A percentile compares a stretch with the other conserved stretches of the same genome.
phyloP scores from a whole-genome alignment of 768 basidiomycete genomes.

The Panellus pusillus region DNA sequence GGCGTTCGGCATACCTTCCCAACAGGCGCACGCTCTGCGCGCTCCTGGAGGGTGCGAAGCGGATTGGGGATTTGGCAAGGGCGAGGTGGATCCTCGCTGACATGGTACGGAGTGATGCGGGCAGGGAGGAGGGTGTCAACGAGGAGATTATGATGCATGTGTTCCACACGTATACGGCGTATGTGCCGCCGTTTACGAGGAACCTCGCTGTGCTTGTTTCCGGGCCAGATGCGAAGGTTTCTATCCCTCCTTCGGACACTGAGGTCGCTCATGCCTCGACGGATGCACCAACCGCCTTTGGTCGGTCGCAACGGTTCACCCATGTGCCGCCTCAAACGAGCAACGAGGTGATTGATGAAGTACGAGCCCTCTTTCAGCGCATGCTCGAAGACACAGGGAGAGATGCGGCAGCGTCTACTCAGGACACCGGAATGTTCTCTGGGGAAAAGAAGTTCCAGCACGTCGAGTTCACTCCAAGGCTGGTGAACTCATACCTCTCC shows the following conservation, averaged over 20 bases:
- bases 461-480: slow-evolving; percentile 57
- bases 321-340: slow-evolving; percentile 72
- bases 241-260: neutral
- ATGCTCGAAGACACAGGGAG: slow-evolving; percentile 48
- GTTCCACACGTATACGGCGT: slow-evolving; percentile 86
- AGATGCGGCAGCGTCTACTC: neutral
- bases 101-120: slow-evolving; percentile 51
- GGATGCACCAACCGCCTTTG: neutral
- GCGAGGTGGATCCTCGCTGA: slow-evolving; percentile 92
- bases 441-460: slow-evolving; percentile 47
- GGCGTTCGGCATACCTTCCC: slow-evolving; percentile 57
- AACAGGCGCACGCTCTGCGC: slow-evolving; percentile 73
- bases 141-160: slow-evolving; percentile 78
- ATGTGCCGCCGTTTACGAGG: slow-evolving; percentile 68
- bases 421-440: slow-evolving; percentile 4
- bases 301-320: slow-evolving; percentile 31
- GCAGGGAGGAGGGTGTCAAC: slow-evolving; percentile 40
- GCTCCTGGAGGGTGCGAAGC: slow-evolving; percentile 87
- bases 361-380: slow-evolving; percentile 59
- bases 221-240: slow-evolving; percentile 17
- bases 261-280: slow-evolving; percentile 5
- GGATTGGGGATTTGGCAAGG: slow-evolving; percentile 78
- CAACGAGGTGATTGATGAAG: slow-evolving; percentile 73
- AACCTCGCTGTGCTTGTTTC: slow-evolving; percentile 44
- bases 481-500: slow-evolving; percentile 81